Percentiles rank a stretch among this genome's conserved stretches.
Evolutionary conservation across 257 asterid species (phyloP).

Genomic region (Coffea eugenioides): DNA sequence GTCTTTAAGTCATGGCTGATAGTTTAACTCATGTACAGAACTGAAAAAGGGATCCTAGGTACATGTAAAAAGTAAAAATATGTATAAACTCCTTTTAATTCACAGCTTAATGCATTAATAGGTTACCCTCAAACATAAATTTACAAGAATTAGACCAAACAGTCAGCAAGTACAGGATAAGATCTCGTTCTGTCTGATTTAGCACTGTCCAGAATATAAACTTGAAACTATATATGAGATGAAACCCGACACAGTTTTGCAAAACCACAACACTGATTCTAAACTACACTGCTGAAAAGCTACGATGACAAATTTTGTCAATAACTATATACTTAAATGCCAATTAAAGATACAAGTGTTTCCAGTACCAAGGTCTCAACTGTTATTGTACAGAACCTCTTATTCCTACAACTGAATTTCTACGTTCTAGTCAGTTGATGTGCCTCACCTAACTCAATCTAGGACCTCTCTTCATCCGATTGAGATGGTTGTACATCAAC

Average conservation of each 20-base stretch:
- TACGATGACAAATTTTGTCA: not conserved
- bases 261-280: not conserved
- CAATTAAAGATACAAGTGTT: not conserved
- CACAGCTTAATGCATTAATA: not conserved
- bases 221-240: not conserved
- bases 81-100: not conserved
- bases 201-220: not conserved
- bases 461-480: conserved; percentile 80
- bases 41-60: too few species aligned
- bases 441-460: conserved; percentile 32
- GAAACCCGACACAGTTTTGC: not conserved
- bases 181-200: not conserved
- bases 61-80: not conserved
- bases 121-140: not conserved
- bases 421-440: not conserved
- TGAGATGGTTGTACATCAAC: conserved; percentile 71
- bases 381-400: not conserved
- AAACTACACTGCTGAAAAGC: not conserved
- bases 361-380: not conserved
- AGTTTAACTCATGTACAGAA: too few species aligned
- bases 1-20: too few species aligned
- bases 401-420: conserved; percentile 4
- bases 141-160: not conserved
- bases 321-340: not conserved
- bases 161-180: not conserved